A percentile compares a stretch with the other conserved stretches of the same genome.
phyloP scores from a whole-genome alignment of 179 eudicot genomes.

The Spinacia oleracea region DNA sequence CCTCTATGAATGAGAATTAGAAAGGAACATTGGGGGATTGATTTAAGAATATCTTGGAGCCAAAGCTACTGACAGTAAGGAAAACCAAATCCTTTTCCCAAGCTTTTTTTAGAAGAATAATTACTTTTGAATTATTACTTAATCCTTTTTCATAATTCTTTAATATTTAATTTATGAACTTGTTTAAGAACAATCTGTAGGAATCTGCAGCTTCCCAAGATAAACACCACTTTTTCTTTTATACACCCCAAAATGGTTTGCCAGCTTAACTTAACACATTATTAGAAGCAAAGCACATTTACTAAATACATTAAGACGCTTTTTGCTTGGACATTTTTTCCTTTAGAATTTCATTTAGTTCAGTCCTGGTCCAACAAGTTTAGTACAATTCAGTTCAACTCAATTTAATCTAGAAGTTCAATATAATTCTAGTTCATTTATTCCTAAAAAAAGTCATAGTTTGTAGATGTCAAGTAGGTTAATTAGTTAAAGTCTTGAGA shows the following conservation, averaged over 20 bases:
- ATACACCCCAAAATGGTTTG: not conserved
- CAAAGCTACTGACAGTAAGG: conserved; percentile 20
- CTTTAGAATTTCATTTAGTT: too few relatives aligned
- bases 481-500: too few relatives aligned
- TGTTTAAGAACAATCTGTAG: not conserved
- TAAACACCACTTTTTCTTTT: not conserved
- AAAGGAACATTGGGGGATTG: not conserved
- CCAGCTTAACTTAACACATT: conserved; percentile 15
- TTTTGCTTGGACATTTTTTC: too few relatives aligned
- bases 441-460: too few relatives aligned
- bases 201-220: not conserved
- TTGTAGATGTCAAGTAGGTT: too few relatives aligned
- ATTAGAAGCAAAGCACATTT: conserved; percentile 20
- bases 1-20: too few relatives aligned
- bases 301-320: not conserved
- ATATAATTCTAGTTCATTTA: too few relatives aligned
- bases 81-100: conserved; percentile 15
- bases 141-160: not conserved
- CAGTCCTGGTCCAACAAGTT: too few relatives aligned
- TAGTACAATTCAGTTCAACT: too few relatives aligned
- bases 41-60: conserved; percentile 15
- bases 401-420: too few relatives aligned
- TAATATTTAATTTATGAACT: not conserved
- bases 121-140: not conserved
- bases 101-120: not conserved